Base-by-base conservation (phyloP, 345 rosid species). In the Iberis pinnata region DNA sequence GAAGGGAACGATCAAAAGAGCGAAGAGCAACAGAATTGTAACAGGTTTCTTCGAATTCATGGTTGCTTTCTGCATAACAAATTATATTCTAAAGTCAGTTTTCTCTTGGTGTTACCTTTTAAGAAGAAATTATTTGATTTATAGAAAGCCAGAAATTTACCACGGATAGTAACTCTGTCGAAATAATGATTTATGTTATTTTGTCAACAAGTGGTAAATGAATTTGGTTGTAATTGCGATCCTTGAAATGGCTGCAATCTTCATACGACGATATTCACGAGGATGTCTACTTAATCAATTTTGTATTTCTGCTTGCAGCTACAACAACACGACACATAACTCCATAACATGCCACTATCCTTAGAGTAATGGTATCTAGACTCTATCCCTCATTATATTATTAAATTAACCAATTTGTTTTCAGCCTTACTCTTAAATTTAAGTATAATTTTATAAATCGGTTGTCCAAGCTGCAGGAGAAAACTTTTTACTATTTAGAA, bases 171-270 rank as follows among this genome's bases (percentile, higher is more conserved):
- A 14, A 32, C 43, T 24, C 36, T 12, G 19, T 51, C 27, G 44
- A 61, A 32, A 31, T 33, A 43, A 43, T 26, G 4, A 33, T 50
- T 33, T 15, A 35, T 31, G n/a, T 1, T 6, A n/a, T 1, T 41
- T 31, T 50, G 51, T 51, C 26, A 24, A 51, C 7, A 49, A 33
- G 59, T 36, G 67, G 50, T 20, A 35, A 43, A n/a, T 50, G 1
- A 52, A 40, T 26, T 18, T 18, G 41, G n/a, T 44, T 17, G 32
- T 45, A 32, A 53, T 18, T 39, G 55, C 17, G 55, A 63, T 54
- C 38, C 68, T 63, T 54, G 68, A 54, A 54, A 54, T 54, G 49
- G 42, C 32, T 63, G 68, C 68, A 54, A 63, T 29, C 25, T 54
- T 46, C 27, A 63, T 54, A 38, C 56, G 68, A 46, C 49, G 56